Percentiles rank a stretch among this genome's conserved stretches.
phyloP scores from a whole-genome alignment of 805 yeast species.

The Brettanomyces naardenensis region DNA sequence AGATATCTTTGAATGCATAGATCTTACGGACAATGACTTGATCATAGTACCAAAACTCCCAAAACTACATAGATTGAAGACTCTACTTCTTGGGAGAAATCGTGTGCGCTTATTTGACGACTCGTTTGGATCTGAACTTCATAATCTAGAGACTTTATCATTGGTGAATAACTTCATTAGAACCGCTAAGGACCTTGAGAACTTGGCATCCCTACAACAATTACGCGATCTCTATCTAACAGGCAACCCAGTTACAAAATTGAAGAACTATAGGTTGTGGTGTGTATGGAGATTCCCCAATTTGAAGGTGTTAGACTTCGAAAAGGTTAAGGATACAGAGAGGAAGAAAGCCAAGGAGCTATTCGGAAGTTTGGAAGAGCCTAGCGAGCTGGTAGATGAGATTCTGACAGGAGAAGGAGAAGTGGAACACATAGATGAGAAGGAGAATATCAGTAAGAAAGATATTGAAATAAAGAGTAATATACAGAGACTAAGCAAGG shows the following conservation, averaged over 20 bases:
- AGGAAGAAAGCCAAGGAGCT: slow-evolving; percentile 34
- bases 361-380: slow-evolving; percentile 29
- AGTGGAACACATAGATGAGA: no score
- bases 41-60: slow-evolving; percentile 45
- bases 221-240: slow-evolving; percentile 42
- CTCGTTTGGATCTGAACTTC: slow-evolving; percentile 24
- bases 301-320: slow-evolving; percentile 60
- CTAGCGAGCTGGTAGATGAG: slow-evolving; percentile 9
- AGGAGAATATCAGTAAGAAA: slow-evolving; percentile 8
- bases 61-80: slow-evolving; percentile 31
- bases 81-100: slow-evolving; percentile 59
- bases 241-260: slow-evolving; percentile 49
- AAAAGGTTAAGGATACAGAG: slow-evolving; percentile 50
- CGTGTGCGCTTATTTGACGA: slow-evolving; percentile 37
- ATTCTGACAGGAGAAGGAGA: slow-evolving; percentile 5
- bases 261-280: slow-evolving; percentile 49
- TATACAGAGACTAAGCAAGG: slow-evolving; percentile 37
- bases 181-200: slow-evolving; percentile 35
- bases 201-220: slow-evolving; percentile 30
- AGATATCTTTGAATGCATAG: slow-evolving; percentile 49
- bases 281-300: slow-evolving; percentile 57
- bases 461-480: slow-evolving; percentile 16
- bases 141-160: slow-evolving; percentile 43
- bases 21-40: slow-evolving; percentile 72
- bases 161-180: slow-evolving; percentile 45